Base-by-base conservation (phyloP, 495 filamentous ascomycete species). In the Hyaloscypha finlandica region DNA sequence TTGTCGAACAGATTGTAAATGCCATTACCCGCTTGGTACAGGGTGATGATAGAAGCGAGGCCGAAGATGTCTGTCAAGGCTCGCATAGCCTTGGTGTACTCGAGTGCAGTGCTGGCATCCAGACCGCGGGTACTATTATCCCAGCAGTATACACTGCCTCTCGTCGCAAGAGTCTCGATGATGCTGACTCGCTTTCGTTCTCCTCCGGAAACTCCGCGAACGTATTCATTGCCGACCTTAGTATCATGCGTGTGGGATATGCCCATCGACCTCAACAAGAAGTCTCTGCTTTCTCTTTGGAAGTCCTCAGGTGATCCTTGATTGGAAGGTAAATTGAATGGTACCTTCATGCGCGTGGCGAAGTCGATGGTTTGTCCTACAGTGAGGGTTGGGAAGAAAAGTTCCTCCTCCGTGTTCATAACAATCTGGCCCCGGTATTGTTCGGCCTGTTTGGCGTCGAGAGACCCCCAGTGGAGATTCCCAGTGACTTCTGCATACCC, bases 51-150 rank as follows among this genome's bases (percentile, higher is more conserved):
- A 1, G 81, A 77, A 0, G 81, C 73, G 8, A 83, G 71, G 16
- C 81, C 81, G 19, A 81, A 69, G 11, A 80, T 77, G 37, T 83
- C 79, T 0, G 81, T 83, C 75, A 83, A 76, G 11, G 78, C 80
- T 16, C 82, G 75, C 32, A 84, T 70, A 5, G 80, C 77, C 69
- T 81, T 83, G 8, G 79, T 78, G 75, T 81, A 85, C 62, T 93
- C 90, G 35, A 96, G 83, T 0, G 93, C 93, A 3, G 92, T 96
- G 4, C 87, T 90, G 6, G 91, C 89, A 72, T 97, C 93, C 14
- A 96, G 81, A 39, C 93, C 93, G 57, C 93, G 86, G 3, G 92
- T 94, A 57, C 83, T 87, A 78, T 96, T 95, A 74, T 96, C 93
- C 90, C 91, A 95, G 3, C 86, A 90, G 45, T 86, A 79, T 30